These are phyloP conservation scores for Microcos paniculata DNA, from an alignment of 345 rosid genomes.

Conservation along the genomic window DNA sequence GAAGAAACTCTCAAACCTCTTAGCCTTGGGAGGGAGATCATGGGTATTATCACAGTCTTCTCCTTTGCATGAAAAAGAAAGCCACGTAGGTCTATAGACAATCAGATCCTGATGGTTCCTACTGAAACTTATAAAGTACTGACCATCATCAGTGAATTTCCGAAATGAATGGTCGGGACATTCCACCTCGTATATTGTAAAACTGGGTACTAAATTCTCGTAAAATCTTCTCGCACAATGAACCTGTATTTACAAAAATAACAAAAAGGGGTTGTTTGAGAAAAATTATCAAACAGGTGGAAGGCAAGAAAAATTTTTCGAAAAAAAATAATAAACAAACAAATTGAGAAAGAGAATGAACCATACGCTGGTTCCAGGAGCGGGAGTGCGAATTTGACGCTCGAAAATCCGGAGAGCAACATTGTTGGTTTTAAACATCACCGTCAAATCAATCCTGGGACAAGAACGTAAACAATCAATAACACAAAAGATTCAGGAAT, in stretches of 20 bases:
- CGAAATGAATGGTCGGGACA: conserved; percentile 88
- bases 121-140: conserved; percentile 84
- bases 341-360: no score
- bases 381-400: conserved; percentile 12
- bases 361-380: neutral
- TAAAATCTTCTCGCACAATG: conserved; percentile 78
- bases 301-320: neutral
- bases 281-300: conserved; percentile 1
- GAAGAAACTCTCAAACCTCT: conserved; percentile 86
- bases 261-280: neutral
- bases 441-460: neutral
- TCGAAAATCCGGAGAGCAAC: conserved; percentile 14
- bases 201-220: conserved; percentile 89
- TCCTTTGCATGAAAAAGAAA: conserved; percentile 61
- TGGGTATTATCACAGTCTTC: conserved; percentile 40
- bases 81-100: conserved; percentile 89
- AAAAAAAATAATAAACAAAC: neutral
- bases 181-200: conserved; percentile 75
- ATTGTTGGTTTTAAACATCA: conserved; percentile 13
- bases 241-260: conserved; percentile 47
- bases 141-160: conserved; percentile 97
- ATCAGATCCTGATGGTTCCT: conserved; percentile 80
- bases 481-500: neutral
- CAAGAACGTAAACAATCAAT: no score
- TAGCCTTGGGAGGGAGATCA: conserved; percentile 64